Conservation (phyloP, 1,139 yeast genomes). For the Yamadazyma conglobata region DNA sequence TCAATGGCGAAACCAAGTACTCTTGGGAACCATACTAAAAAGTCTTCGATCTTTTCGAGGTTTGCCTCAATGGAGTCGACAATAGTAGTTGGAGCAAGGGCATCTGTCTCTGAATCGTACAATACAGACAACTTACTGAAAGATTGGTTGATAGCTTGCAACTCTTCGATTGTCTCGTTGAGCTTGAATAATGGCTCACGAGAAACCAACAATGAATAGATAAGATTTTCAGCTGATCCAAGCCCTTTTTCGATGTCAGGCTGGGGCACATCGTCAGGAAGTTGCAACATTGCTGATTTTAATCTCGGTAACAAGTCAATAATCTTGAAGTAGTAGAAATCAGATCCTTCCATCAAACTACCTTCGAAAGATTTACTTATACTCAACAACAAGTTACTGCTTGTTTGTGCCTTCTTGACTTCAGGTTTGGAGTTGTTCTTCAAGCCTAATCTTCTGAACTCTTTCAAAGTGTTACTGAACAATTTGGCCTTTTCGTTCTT, state of each 20-base stretch:
- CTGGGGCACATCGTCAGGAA: conserved; percentile 72
- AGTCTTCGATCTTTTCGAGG: conserved; percentile 16
- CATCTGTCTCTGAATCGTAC: conserved; percentile 11
- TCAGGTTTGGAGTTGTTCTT: conserved; percentile 64
- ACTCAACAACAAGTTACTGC: conserved; percentile 61
- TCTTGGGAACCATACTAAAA: conserved; percentile 43
- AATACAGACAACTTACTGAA: conserved; percentile 13
- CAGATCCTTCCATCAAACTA: conserved; percentile 42
- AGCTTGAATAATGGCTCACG: conserved; percentile 45
- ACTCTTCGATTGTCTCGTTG: conserved; percentile 12
- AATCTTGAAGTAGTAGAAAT: conserved; percentile 61
- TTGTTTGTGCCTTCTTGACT: conserved; percentile 56
- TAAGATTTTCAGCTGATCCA: conserved; percentile 73
- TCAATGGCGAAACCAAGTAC: conserved; percentile 48
- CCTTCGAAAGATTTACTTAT: conserved; percentile 46
- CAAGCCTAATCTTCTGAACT: conserved; percentile 72
- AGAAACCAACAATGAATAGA: conserved; percentile 50
- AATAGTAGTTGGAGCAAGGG: conserved; percentile 16
- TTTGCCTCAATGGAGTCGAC: conserved; percentile 19
- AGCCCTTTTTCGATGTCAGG: conserved; percentile 73
- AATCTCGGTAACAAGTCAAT: conserved; percentile 80
- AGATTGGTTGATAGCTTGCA: conserved; percentile 4
- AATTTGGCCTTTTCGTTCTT: conserved; percentile 77
- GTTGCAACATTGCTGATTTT: conserved; percentile 58
- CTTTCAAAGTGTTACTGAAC: conserved; percentile 72